Conservation (phyloP, 169 alveolate species). For the Eimeria tenella region DNA sequence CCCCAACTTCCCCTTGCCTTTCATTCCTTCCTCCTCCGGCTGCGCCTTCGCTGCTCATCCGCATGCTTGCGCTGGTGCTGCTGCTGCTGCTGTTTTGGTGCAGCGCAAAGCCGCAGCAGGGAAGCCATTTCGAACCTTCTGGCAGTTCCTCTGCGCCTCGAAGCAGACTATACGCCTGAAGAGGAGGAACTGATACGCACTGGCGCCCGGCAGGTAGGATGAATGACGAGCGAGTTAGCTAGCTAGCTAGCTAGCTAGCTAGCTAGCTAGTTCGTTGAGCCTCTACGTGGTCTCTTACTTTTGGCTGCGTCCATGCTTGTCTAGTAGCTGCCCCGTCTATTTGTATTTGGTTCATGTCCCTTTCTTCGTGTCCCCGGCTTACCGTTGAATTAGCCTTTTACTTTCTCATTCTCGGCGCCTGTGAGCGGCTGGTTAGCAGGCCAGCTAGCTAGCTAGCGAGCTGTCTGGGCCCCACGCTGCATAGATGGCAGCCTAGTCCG, state of each 20-base stretch:
- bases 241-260: conserved; percentile 19
- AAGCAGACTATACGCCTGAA: conserved; percentile 62
- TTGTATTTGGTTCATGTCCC: neutral
- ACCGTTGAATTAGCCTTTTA: neutral
- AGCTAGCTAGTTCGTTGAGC: neutral
- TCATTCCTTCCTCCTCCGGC: neutral
- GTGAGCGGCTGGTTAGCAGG: too few relatives aligned
- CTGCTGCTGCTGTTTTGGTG: neutral
- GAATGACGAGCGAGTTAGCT: neutral
- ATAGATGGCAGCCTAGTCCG: too few relatives aligned
- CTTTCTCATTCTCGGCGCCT: neutral
- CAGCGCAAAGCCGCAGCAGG: conserved; percentile 32
- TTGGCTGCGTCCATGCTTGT: neutral
- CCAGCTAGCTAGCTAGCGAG: too few relatives aligned
- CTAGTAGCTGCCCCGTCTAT: too few relatives aligned
- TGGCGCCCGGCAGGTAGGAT: conserved; percentile 41
- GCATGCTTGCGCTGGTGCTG: neutral
- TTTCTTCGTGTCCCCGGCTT: neutral
- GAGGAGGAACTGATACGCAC: conserved; percentile 19
- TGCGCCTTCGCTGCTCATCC: neutral
- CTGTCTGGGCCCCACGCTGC: too few relatives aligned
- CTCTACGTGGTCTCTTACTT: neutral
- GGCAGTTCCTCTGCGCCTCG: conserved; percentile 68
- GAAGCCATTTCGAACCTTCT: conserved; percentile 13
- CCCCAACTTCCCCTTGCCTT: too few relatives aligned